These are phyloP conservation scores for Populus pruinosa DNA, from an alignment of 345 rosid species.

Conservation along the genomic window DNA sequence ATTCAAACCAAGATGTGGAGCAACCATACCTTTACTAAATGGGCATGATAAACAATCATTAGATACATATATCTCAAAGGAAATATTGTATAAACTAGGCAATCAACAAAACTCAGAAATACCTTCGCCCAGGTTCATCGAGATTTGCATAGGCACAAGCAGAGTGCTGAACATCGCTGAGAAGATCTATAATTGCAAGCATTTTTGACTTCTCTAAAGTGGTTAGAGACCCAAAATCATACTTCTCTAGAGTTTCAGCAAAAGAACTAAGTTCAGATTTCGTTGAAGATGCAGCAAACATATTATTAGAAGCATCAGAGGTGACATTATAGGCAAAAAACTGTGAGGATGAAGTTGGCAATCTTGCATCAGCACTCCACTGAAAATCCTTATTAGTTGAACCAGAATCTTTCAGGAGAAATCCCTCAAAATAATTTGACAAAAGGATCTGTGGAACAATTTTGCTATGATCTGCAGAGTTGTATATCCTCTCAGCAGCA, in stretches of 20 bases:
- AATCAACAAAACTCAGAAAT: conserved; percentile 15
- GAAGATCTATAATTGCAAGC: conserved; percentile 68
- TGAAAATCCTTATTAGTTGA: conserved; percentile 48
- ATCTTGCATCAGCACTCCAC: conserved; percentile 55
- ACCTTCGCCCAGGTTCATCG: conserved; percentile 90
- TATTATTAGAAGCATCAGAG: conserved; percentile 32
- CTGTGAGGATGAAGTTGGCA: conserved; percentile 41
- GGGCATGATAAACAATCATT: not conserved
- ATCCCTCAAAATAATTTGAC: conserved; percentile 68
- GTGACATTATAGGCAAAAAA: conserved; percentile 36
- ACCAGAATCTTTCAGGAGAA: conserved; percentile 42
- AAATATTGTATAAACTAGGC: not conserved
- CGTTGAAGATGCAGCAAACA: conserved; percentile 39
- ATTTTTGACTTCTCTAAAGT: conserved; percentile 56
- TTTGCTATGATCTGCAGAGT: conserved; percentile 28
- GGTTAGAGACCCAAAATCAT: conserved; percentile 40
- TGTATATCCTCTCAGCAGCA: conserved; percentile 33
- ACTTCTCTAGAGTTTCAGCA: conserved; percentile 53
- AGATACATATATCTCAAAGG: not conserved
- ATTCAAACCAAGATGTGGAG: not conserved
- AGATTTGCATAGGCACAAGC: conserved; percentile 73
- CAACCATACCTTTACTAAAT: not conserved
- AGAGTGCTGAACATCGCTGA: conserved; percentile 61
- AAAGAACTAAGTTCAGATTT: conserved; percentile 49
- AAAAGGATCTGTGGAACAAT: conserved; percentile 57